phyloP scores from a whole-genome alignment of 441 rosid species.

The Omphalea diandra region DNA sequence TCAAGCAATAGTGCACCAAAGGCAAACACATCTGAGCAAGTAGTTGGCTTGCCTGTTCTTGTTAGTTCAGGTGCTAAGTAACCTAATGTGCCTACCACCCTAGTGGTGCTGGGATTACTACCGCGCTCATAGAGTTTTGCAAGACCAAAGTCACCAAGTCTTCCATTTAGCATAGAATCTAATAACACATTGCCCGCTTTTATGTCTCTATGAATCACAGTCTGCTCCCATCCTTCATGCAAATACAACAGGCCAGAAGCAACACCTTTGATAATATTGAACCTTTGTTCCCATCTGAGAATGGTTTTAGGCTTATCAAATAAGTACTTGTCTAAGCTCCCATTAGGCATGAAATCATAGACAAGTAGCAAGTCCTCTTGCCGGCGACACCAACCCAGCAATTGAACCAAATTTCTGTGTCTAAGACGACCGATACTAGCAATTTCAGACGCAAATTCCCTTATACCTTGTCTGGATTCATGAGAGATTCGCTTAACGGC shows the following conservation, averaged over 20 bases:
- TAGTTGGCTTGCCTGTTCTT: conserved; percentile 68
- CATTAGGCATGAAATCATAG: conserved; percentile 82
- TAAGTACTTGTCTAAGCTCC: conserved; percentile 82
- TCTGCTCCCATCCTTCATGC: conserved; percentile 90
- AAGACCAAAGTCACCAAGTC: conserved; percentile 82
- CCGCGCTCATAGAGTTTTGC: conserved; percentile 83
- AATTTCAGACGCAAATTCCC: conserved; percentile 76
- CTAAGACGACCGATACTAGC: conserved; percentile 80
- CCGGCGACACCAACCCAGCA: conserved; percentile 77
- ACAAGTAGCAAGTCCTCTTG: conserved; percentile 63
- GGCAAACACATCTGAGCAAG: conserved; percentile 76
- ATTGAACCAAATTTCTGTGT: conserved; percentile 83
- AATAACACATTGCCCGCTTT: conserved; percentile 81
- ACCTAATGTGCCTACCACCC: conserved; percentile 87
- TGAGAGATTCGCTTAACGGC: conserved; percentile 78
- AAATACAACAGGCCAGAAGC: conserved; percentile 79
- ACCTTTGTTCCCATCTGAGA: conserved; percentile 80
- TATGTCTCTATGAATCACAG: conserved; percentile 83
- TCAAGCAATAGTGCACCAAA: conserved; percentile 79
- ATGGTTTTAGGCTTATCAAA: conserved; percentile 52
- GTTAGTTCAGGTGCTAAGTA: conserved; percentile 93
- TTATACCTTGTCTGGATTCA: conserved; percentile 78
- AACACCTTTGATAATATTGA: conserved; percentile 70
- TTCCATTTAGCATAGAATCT: conserved; percentile 67
- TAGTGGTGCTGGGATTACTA: conserved; percentile 58